phyloP scores from a whole-genome alignment of 257 asterid species.

The Nicotiana obtusifolia region DNA sequence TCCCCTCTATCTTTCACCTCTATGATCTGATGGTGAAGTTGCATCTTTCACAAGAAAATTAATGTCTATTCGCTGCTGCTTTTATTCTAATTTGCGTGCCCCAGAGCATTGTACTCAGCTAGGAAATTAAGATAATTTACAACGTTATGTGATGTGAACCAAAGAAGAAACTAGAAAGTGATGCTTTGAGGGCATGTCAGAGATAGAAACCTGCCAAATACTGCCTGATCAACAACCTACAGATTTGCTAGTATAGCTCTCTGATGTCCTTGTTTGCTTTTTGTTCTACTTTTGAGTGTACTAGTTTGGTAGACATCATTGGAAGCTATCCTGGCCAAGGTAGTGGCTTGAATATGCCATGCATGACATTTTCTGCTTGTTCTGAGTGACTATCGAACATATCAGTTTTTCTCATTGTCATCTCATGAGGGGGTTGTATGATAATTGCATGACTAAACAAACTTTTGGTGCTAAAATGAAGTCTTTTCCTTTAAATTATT shows the following conservation, averaged over 20 bases:
- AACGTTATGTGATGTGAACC: neutral
- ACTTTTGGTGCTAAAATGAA: neutral
- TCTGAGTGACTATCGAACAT: neutral
- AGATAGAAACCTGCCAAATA: neutral
- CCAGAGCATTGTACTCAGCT: neutral
- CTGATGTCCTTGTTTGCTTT: neutral
- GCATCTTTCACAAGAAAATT: neutral
- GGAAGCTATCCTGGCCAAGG: neutral
- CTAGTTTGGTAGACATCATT: neutral
- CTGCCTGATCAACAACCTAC: neutral
- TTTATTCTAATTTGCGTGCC: neutral
- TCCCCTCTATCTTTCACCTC: neutral
- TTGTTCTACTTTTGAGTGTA: neutral
- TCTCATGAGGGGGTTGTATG: neutral
- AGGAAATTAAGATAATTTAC: neutral
- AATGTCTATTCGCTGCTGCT: neutral
- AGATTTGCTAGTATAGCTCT: neutral
- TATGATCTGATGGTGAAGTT: neutral
- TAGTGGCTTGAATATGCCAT: neutral
- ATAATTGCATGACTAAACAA: neutral
- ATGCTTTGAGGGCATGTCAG: neutral
- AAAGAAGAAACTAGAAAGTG: neutral
- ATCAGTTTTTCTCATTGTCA: neutral
- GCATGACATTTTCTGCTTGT: neutral
- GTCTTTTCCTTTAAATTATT: neutral